These are phyloP conservation scores for Psilocybe cyanescens DNA, from an alignment of 768 basidiomycete genomes.

Conservation along the genomic window DNA sequence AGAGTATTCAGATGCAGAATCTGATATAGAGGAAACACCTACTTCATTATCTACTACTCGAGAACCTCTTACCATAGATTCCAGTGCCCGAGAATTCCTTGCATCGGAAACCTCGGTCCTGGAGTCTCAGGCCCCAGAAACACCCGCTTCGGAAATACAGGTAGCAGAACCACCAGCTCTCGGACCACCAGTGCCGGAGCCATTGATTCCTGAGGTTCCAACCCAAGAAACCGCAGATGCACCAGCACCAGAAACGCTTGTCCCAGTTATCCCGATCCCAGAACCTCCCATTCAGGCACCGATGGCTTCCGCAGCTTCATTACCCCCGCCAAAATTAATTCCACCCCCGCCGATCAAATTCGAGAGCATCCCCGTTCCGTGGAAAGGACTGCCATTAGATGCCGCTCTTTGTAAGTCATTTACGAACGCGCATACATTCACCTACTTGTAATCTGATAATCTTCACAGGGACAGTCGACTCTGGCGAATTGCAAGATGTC, in stretches of 20 bases:
- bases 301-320: neutral
- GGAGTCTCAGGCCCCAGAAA: too few species aligned
- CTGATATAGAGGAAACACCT: neutral
- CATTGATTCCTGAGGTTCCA: neutral
- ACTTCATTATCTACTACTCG: neutral
- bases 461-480: constrained; percentile 57
- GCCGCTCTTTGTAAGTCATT: constrained; percentile 57
- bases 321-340: constrained; percentile 37
- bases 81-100: neutral
- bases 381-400: constrained; percentile 72
- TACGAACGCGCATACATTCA: neutral
- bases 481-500: constrained; percentile 66
- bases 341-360: constrained; percentile 60
- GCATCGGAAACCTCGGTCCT: neutral
- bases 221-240: neutral
- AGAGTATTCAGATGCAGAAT: neutral
- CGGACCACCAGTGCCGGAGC: neutral
- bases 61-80: neutral
- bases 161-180: neutral
- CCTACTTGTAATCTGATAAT: constrained; percentile 7
- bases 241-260: neutral
- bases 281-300: neutral
- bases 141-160: neutral
- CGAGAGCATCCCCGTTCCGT: constrained; percentile 57
- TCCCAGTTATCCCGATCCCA: neutral